phyloP scores from a whole-genome alignment of 352 stramenopile species.

The Plasmopara muralis region DNA sequence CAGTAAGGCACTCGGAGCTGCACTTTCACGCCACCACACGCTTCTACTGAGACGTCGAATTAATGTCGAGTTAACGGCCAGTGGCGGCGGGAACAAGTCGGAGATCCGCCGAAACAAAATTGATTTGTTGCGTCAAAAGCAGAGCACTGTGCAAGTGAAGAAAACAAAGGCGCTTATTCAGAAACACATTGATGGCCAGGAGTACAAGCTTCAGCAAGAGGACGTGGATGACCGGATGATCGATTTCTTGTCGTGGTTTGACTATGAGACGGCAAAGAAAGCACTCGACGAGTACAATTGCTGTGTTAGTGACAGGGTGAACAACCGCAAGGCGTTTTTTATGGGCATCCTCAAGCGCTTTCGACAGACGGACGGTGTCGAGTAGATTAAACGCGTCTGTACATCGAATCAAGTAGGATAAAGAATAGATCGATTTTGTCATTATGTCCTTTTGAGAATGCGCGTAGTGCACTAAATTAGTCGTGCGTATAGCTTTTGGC shows the following conservation, averaged over 20 bases:
- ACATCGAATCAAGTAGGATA: too few species aligned
- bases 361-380: slow-evolving; percentile 65
- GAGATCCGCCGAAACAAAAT: slow-evolving; percentile 66
- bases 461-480: too few species aligned
- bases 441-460: too few species aligned
- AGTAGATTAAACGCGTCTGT: slow-evolving; percentile 25
- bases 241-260: slow-evolving; percentile 84
- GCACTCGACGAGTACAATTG: slow-evolving; percentile 77
- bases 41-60: slow-evolving; percentile 74
- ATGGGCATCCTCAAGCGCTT: slow-evolving; percentile 88
- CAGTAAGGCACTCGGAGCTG: slow-evolving; percentile 71
- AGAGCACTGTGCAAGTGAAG: slow-evolving; percentile 76
- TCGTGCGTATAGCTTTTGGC: too few species aligned
- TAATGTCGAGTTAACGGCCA: slow-evolving; percentile 82
- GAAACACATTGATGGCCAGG: slow-evolving; percentile 66
- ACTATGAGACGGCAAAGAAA: slow-evolving; percentile 83
- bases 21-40: slow-evolving; percentile 74
- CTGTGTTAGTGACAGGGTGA: slow-evolving; percentile 61
- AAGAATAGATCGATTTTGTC: too few species aligned
- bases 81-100: slow-evolving; percentile 78
- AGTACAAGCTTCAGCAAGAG: slow-evolving; percentile 65
- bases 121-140: slow-evolving; percentile 65
- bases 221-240: slow-evolving; percentile 85
- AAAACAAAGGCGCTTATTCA: slow-evolving; percentile 76
- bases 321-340: slow-evolving; percentile 85